Percentiles rank a stretch among this genome's conserved stretches.
Conservation (phyloP, 1,284 basidiomycete species). For the Puccinia hordei region DNA sequence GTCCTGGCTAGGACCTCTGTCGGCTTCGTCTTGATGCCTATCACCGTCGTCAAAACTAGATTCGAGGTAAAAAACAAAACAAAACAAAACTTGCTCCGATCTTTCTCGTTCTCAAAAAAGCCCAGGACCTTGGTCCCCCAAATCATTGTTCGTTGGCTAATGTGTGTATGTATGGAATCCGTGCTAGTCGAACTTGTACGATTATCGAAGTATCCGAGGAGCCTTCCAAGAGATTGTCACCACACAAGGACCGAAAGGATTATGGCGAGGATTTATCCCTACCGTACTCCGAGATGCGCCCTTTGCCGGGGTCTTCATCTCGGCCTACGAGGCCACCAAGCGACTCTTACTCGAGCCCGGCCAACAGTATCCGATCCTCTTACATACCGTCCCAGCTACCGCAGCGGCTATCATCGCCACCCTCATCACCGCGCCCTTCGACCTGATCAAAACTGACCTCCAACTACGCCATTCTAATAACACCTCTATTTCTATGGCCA, state of each 20-base stretch:
- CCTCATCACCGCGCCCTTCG: conserved; percentile 57
- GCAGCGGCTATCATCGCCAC: conserved; percentile 56
- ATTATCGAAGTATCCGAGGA: conserved; percentile 69
- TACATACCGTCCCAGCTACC: conserved; percentile 50
- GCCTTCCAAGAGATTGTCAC: conserved; percentile 69
- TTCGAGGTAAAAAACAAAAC: conserved; percentile 70
- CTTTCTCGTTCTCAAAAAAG: not conserved
- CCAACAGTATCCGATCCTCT: not conserved
- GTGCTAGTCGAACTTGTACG: conserved; percentile 70
- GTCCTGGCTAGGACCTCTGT: conserved; percentile 81
- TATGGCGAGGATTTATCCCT: conserved; percentile 84
- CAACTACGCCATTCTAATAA: conserved; percentile 52
- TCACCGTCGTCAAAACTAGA: conserved; percentile 90
- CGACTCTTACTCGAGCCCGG: not conserved
- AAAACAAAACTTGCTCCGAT: not conserved
- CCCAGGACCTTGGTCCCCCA: too few species aligned
- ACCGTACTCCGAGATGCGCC: conserved; percentile 92
- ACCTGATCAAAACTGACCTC: conserved; percentile 56
- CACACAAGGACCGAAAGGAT: conserved; percentile 72
- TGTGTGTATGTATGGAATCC: not conserved
- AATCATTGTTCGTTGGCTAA: not conserved
- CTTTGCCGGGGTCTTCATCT: conserved; percentile 89
- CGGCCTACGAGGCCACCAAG: conserved; percentile 72
- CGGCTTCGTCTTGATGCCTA: conserved; percentile 86
- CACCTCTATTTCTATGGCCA: conserved; percentile 58